Percentiles rank a stretch among this genome's conserved stretches.
These are phyloP conservation scores for Elaeis oleifera DNA, from an alignment of 202 grass and related monocot species.

Conservation along the genomic window DNA sequence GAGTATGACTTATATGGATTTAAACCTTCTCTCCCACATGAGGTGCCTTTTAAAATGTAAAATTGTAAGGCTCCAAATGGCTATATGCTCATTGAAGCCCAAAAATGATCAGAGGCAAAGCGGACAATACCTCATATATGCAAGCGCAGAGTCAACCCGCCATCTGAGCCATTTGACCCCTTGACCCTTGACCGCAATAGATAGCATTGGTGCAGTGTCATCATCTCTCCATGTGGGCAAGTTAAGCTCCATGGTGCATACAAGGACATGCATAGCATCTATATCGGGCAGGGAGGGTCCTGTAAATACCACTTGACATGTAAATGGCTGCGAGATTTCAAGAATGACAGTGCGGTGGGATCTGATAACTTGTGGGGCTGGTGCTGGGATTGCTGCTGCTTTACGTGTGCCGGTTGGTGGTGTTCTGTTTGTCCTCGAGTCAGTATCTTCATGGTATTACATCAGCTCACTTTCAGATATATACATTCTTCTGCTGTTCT, in stretches of 20 bases:
- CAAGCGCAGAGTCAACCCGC: too few relatives aligned
- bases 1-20: too few relatives aligned
- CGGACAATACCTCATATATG: too few relatives aligned
- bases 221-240: conserved; percentile 55
- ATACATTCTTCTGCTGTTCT: background rate
- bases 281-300: conserved; percentile 9
- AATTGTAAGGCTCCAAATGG: too few relatives aligned
- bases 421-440: conserved; percentile 8
- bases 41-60: too few relatives aligned
- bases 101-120: too few relatives aligned
- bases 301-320: conserved; percentile 10
- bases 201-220: conserved; percentile 72
- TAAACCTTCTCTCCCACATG: too few relatives aligned
- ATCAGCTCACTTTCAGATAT: background rate
- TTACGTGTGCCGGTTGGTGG: conserved; percentile 16
- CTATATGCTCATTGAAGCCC: too few relatives aligned
- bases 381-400: conserved; percentile 10
- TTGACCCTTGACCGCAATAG: too few relatives aligned
- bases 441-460: conserved; percentile 13
- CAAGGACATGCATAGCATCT: conserved; percentile 7
- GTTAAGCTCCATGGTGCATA: conserved; percentile 5
- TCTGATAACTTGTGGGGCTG: conserved; percentile 12
- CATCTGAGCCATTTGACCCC: too few relatives aligned
- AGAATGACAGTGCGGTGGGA: conserved; percentile 10
- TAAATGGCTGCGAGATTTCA: conserved; percentile 4